Conservation (phyloP, 176 grass and related monocot genomes). For the Juncus effusus region DNA sequence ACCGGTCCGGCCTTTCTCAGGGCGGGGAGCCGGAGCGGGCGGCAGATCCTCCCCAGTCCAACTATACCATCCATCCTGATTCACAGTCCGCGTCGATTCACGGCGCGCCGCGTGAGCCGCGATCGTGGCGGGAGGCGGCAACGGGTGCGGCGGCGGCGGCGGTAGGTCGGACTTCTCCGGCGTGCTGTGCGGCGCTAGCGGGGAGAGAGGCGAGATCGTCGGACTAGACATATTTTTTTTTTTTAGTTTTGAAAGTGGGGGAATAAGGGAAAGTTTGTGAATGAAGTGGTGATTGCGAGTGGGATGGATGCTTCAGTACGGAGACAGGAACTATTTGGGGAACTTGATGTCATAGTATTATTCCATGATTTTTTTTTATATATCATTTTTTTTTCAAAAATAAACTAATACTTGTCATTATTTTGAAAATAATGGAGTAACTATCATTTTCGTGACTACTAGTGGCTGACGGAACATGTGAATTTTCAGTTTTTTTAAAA, state of each 20-base stretch:
- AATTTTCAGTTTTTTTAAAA: no score
- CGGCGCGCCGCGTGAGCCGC: constrained; percentile 15
- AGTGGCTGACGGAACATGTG: no score
- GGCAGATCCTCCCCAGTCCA: constrained; percentile 26
- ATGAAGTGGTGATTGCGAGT: no score
- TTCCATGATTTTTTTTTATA: no score
- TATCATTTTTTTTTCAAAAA: no score
- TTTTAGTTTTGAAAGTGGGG: background rate
- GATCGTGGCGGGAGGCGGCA: background rate
- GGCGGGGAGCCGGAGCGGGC: background rate
- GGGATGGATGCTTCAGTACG: no score
- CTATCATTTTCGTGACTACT: no score
- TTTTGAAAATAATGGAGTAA: no score
- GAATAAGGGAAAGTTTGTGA: background rate
- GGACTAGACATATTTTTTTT: background rate
- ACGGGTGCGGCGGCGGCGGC: constrained; percentile 11
- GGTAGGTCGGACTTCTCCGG: constrained; percentile 20
- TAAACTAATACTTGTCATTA: no score
- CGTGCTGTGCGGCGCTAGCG: constrained; percentile 16
- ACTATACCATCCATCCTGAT: constrained; percentile 1
- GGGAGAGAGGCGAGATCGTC: constrained; percentile 19
- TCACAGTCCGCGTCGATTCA: background rate
- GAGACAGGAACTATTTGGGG: no score
- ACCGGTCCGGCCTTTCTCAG: background rate
- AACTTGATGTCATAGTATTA: no score